Base-by-base conservation (phyloP, 306 rosid genomes). In the Fragaria iinumae region DNA sequence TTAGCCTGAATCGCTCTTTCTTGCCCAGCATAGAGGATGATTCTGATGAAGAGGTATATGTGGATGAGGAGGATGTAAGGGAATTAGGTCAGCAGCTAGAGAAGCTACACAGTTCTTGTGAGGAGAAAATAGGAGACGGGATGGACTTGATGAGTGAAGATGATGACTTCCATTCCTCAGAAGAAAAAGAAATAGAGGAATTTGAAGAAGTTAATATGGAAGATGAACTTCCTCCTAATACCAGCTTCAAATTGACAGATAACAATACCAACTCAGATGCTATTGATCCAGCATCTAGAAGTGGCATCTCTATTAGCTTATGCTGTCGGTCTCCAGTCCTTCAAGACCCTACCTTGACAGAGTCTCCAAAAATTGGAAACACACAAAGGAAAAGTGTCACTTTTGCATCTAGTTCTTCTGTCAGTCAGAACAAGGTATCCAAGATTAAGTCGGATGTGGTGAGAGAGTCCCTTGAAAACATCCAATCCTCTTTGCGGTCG, bases 301-400 rank as follows among this genome's bases (percentile, higher is more conserved):
- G 80, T 52, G 84, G 91, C 83, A 82, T 89, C 80, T 92, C 96
- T n/a, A 84, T 95, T 75, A 86, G 86, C 62, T 86, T 91, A 71
- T 60, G 83, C 56, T 27, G 80, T 65, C 86, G 43, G 81, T 83
- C 93, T 70, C 88, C 92, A 47, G 80, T 83, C 69, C 86, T 92
- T 41, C 93, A 89, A 82, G 98, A 86, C 76, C 99, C 97, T 50
- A 80, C 74, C 23, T 57, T 91, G 82, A 86, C 98, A 0, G 99
- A 95, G 85, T 95, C 99, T 81, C 99, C 99, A 32, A 95, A 89
- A 85, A 73, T 95, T 69, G 88, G 91, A 74, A 95, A 88, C 72
- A 52, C 80, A 64, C 90, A 78, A 56, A 88, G 93, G 86, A 90
- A 87, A 81, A 92, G 98, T 63, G 70, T 88, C 83, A 81, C 80